Percentiles rank a stretch among this genome's conserved stretches.
Evolutionary conservation across 805 yeast genomes (phyloP).

Genomic region (Metschnikowia amazonensis): DNA sequence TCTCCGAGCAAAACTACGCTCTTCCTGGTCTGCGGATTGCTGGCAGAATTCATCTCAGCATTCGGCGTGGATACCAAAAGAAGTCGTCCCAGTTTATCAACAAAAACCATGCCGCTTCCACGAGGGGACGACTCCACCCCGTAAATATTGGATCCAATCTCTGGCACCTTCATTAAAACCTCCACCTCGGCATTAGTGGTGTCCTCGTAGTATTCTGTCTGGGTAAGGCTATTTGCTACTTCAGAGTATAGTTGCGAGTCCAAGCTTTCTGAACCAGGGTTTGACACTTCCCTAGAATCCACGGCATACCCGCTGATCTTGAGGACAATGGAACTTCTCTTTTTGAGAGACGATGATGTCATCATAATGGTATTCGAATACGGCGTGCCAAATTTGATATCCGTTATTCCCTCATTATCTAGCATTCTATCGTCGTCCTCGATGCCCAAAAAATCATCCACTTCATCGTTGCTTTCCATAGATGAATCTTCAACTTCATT

Average conservation of each 20-base stretch:
- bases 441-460: constrained; percentile 9
- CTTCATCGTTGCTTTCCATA: constrained; percentile 9
- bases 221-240: neutral
- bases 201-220: constrained; percentile 10
- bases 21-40: constrained; percentile 27
- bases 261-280: neutral
- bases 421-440: constrained; percentile 35
- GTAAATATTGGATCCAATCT: constrained; percentile 78
- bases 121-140: constrained; percentile 73
- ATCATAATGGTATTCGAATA: constrained; percentile 34
- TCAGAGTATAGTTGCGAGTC: constrained; percentile 4
- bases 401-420: constrained; percentile 89
- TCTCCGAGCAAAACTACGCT: constrained; percentile 70
- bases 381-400: constrained; percentile 51
- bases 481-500: constrained; percentile 17
- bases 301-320: constrained; percentile 46
- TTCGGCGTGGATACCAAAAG: constrained; percentile 64
- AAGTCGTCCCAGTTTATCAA: constrained; percentile 75
- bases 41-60: constrained; percentile 17
- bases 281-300: constrained; percentile 21
- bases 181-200: constrained; percentile 28
- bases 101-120: constrained; percentile 78
- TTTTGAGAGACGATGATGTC: constrained; percentile 36
- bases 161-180: constrained; percentile 55
- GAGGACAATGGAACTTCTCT: constrained; percentile 31